A percentile compares a stretch with the other conserved stretches of the same genome.
These are phyloP conservation scores for Alternaria sp. DNA, from an alignment of 2,329 filamentous ascomycete genomes.

Conservation along the genomic window DNA sequence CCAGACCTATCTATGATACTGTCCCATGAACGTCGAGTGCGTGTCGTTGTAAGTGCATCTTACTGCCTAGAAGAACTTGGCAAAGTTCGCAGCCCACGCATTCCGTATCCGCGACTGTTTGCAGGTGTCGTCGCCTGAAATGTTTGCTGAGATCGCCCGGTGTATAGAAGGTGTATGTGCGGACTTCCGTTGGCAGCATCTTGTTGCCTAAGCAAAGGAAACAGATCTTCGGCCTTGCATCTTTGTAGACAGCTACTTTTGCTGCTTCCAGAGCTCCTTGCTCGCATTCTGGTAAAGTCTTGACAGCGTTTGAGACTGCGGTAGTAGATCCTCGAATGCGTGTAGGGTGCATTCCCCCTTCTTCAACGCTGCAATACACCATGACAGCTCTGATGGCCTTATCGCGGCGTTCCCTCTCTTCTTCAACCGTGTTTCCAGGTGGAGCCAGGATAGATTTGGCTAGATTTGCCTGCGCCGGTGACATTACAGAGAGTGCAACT, in stretches of 20 bases:
- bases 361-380: conserved; percentile 25
- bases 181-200: no score
- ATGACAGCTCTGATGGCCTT: conserved; percentile 15
- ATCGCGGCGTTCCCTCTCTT: conserved; percentile 9
- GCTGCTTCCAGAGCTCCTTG: conserved; percentile 26
- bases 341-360: conserved; percentile 15
- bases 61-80: no score
- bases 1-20: no score
- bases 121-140: no score
- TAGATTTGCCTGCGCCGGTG: conserved; percentile 17
- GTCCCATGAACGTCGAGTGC: no score
- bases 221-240: conserved; percentile 27
- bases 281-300: conserved; percentile 16
- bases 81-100: no score
- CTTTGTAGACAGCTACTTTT: conserved; percentile 20
- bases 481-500: conserved; percentile 10
- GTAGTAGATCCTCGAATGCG: conserved; percentile 2
- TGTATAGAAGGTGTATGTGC: no score
- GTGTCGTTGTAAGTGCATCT: no score
- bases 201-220: conserved; percentile 28
- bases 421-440: no score
- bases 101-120: no score
- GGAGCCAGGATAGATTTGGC: no score
- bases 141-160: no score
- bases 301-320: conserved; percentile 3